These are phyloP conservation scores for Pichia gijzeniarum DNA, from an alignment of 805 yeast genomes.

Conservation along the genomic window DNA sequence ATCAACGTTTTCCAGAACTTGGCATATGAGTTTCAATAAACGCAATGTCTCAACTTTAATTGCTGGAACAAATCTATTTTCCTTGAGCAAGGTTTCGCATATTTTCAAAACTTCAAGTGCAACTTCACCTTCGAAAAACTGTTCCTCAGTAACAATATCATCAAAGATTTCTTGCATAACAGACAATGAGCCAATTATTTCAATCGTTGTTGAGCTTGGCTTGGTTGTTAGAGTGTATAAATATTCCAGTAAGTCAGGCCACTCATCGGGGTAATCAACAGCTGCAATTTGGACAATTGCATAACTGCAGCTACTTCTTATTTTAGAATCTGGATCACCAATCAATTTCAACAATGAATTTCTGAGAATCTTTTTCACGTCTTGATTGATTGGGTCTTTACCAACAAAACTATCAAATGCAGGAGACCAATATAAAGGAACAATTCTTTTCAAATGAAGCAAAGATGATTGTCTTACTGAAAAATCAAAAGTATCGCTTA, in stretches of 20 bases:
- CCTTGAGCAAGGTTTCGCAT: conserved; percentile 37
- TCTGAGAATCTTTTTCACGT: conserved; percentile 47
- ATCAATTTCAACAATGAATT: conserved; percentile 43
- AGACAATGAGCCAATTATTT: conserved; percentile 47
- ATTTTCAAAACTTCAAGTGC: conserved; percentile 50
- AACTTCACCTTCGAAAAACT: conserved; percentile 72
- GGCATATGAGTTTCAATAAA: conserved; percentile 47
- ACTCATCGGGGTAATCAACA: conserved; percentile 91
- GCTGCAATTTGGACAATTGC: conserved; percentile 80
- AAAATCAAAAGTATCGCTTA: conserved; percentile 24
- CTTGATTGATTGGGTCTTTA: conserved; percentile 41
- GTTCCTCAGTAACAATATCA: conserved; percentile 80
- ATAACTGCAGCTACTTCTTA: conserved; percentile 62
- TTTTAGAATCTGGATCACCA: conserved; percentile 45
- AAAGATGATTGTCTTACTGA: conserved; percentile 56
- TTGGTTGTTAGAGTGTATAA: conserved; percentile 38
- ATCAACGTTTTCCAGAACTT: conserved; percentile 47
- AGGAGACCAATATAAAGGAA: conserved; percentile 75
- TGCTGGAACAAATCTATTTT: conserved; percentile 21
- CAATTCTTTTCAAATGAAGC: conserved; percentile 58
- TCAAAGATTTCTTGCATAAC: conserved; percentile 74
- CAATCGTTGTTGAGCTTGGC: conserved; percentile 27
- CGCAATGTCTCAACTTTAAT: conserved; percentile 43
- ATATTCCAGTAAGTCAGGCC: conserved; percentile 64
- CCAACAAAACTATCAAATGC: conserved; percentile 74